Conservation (phyloP, 1,284 basidiomycete genomes). For the Ceratobasidium sp. region DNA sequence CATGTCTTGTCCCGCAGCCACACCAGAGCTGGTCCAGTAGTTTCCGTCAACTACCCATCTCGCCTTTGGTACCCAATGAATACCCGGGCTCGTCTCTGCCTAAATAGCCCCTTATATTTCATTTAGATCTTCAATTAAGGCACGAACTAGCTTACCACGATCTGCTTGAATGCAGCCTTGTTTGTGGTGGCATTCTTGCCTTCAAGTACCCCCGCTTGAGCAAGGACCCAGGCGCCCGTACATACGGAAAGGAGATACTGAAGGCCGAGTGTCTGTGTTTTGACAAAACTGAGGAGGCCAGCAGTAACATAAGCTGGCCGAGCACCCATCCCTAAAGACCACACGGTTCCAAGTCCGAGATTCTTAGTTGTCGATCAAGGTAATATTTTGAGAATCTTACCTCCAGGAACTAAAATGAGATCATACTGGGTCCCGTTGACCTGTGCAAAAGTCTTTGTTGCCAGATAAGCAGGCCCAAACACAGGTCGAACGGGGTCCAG, state of each 20-base stretch:
- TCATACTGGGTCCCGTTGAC: conserved; percentile 31
- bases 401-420: conserved; percentile 28
- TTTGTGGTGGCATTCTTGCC: conserved; percentile 41
- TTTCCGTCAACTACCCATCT: conserved; percentile 54
- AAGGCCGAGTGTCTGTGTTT: conserved; percentile 19
- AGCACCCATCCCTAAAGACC: background rate
- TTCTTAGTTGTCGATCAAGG: background rate
- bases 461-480: background rate
- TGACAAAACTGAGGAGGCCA: conserved; percentile 21
- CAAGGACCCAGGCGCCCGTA: conserved; percentile 39
- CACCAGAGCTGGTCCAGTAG: conserved; percentile 54
- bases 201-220: conserved; percentile 39
- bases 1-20: conserved; percentile 53
- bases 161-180: conserved; percentile 28
- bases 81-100: conserved; percentile 26
- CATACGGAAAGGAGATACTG: conserved; percentile 40
- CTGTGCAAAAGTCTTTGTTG: conserved; percentile 19
- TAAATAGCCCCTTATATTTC: background rate
- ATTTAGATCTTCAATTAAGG: background rate
- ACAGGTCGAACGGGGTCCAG: conserved; percentile 12
- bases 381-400: background rate
- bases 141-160: background rate
- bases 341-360: background rate
- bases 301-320: background rate
- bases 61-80: conserved; percentile 50